phyloP scores from a whole-genome alignment of 805 yeast genomes.

The Pichia californica region DNA sequence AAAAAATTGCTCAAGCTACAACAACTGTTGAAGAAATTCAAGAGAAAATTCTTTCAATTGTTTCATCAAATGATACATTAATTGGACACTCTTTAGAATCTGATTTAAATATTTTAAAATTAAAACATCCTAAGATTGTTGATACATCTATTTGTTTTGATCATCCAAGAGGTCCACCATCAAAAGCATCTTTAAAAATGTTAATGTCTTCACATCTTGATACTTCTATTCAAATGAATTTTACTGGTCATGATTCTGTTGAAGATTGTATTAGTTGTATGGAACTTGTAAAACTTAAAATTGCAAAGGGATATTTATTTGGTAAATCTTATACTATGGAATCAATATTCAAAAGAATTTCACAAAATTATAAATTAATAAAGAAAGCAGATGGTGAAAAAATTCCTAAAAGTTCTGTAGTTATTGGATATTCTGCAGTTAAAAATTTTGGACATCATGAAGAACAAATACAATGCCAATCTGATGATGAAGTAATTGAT shows the following conservation, averaged over 20 bases:
- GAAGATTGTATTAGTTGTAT: conserved; percentile 82
- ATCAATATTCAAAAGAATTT: conserved; percentile 36
- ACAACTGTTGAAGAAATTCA: conserved; percentile 68
- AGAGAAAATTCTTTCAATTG: conserved; percentile 37
- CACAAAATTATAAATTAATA: conserved; percentile 18
- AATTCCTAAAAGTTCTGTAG: conserved; percentile 22
- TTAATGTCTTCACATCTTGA: conserved; percentile 53
- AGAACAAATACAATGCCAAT: conserved; percentile 36
- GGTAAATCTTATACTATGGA: conserved; percentile 48
- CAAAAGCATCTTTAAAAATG: conserved; percentile 69
- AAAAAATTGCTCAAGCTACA: conserved; percentile 51
- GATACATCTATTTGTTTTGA: conserved; percentile 78
- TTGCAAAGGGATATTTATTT: conserved; percentile 56
- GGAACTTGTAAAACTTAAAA: conserved; percentile 64
- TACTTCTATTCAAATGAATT: conserved; percentile 59
- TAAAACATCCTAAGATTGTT: conserved; percentile 67
- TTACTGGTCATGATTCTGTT: conserved; percentile 71
- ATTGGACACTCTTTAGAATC: conserved; percentile 89
- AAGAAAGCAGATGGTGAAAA: conserved; percentile 19
- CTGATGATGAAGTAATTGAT: conserved; percentile 56
- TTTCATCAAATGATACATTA: conserved; percentile 56
- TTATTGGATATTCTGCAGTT: conserved; percentile 18
- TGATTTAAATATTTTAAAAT: conserved; percentile 63
- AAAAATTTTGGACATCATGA: conserved; percentile 21
- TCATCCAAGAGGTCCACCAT: conserved; percentile 79